Evolutionary conservation across 306 rosid species (phyloP).

Genomic region (Gleditsia sinensis): DNA sequence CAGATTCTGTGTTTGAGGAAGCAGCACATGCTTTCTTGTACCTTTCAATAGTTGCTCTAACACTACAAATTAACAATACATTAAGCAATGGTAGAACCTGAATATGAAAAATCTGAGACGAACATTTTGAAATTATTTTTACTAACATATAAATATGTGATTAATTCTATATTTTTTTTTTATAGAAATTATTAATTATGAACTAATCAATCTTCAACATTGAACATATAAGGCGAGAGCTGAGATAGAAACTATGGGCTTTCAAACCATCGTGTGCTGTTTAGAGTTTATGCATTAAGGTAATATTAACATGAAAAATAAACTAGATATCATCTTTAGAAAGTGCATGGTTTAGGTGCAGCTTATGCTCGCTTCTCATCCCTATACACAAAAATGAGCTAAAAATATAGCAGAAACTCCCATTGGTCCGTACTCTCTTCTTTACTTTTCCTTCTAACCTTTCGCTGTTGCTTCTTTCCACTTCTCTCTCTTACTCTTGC

Average conservation of each 20-base stretch:
- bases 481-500: neutral
- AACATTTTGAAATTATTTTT: neutral
- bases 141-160: too few relatives aligned
- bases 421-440: slow-evolving; percentile 46
- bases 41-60: slow-evolving; percentile 88
- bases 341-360: slow-evolving; percentile 28
- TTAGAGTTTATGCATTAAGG: too few relatives aligned
- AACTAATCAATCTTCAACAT: too few relatives aligned
- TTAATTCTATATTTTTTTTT: too few relatives aligned
- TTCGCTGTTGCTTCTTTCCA: slow-evolving; percentile 25
- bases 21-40: slow-evolving; percentile 83
- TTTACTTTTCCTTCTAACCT: slow-evolving; percentile 14
- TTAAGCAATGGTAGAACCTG: neutral
- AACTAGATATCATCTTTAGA: slow-evolving; percentile 34
- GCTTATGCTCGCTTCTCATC: slow-evolving; percentile 23
- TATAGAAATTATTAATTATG: too few relatives aligned
- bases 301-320: neutral
- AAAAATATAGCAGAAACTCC: slow-evolving; percentile 18
- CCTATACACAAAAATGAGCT: slow-evolving; percentile 26
- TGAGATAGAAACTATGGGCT: too few relatives aligned
- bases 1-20: slow-evolving; percentile 66
- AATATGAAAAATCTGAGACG: neutral
- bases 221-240: too few relatives aligned
- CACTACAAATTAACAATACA: slow-evolving; percentile 52
- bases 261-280: too few relatives aligned